Percentiles rank a stretch among this genome's conserved stretches.
These are phyloP conservation scores for Globomyces pollinis-pini DNA, from an alignment of 192 early-diverging fungal genomes.

Conservation along the genomic window DNA sequence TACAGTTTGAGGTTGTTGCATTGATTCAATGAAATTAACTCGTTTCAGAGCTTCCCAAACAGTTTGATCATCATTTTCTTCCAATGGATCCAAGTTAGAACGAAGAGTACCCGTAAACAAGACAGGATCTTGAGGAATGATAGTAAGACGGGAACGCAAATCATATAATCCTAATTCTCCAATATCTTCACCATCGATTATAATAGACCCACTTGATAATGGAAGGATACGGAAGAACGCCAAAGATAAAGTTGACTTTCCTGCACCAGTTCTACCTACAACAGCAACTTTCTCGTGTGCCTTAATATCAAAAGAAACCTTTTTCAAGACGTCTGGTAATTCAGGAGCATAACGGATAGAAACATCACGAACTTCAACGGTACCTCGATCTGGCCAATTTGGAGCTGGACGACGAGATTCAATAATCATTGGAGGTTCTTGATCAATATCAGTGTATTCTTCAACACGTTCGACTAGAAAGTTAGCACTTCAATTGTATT, in stretches of 20 bases:
- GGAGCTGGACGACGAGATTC: slow-evolving; percentile 29
- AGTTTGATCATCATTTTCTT: slow-evolving; percentile 54
- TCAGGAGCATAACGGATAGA: slow-evolving; percentile 33
- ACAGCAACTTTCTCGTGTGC: slow-evolving; percentile 37
- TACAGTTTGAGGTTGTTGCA: slow-evolving; percentile 20
- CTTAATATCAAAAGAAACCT: slow-evolving; percentile 23
- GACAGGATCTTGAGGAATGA: slow-evolving; percentile 46
- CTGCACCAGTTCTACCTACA: slow-evolving; percentile 62
- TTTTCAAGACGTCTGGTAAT: slow-evolving; percentile 28
- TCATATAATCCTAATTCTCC: slow-evolving; percentile 45
- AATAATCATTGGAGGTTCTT: slow-evolving; percentile 65
- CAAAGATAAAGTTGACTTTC: slow-evolving; percentile 65
- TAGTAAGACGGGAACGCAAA: slow-evolving; percentile 38
- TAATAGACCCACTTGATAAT: slow-evolving; percentile 46
- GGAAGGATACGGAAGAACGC: slow-evolving; percentile 66
- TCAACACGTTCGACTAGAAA: slow-evolving; percentile 69
- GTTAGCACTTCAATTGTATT: background rate
- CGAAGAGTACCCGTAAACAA: slow-evolving; percentile 59
- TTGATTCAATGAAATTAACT: slow-evolving; percentile 53
- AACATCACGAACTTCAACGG: slow-evolving; percentile 30
- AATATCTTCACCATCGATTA: slow-evolving; percentile 65
- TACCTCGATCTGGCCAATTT: slow-evolving; percentile 33
- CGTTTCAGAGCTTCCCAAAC: slow-evolving; percentile 70
- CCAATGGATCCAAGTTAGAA: slow-evolving; percentile 75
- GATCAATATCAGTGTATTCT: slow-evolving; percentile 70